Base-by-base conservation (phyloP, 345 rosid species). In the Eucalyptus sp. region DNA sequence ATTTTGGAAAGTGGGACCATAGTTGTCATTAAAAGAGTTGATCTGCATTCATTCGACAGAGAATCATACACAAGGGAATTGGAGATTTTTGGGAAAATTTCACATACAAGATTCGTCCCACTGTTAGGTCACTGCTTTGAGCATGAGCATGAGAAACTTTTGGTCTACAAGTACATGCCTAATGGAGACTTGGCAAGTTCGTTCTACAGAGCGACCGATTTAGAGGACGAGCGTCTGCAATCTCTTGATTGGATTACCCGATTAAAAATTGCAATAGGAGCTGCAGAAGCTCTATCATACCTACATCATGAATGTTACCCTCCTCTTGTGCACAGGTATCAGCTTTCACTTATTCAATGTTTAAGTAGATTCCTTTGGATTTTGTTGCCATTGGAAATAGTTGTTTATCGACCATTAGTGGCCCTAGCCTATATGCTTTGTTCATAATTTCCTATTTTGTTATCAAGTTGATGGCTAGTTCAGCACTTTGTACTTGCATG, bases 211-310 rank as follows among this genome's bases (percentile, higher is more conserved):
- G 94, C 90, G 87, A 86, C 94, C 3, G 90, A 87, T 86, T 90
- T 94, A n/a, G 95, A 93, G 52, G 98, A 95, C 27, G 92, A 93
- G 81, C 92, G 95, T 76, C 91, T 94, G 87, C 93, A 91, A 88
- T 96, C 99, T 84, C 92, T 97, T 16, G 99, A 98, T 88, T 98
- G 99, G 99, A 98, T 98, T 87, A 97, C 99, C 11, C 94, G 99
- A 89, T 90, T 95, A 92, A 98, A 98, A 91, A 96, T 98, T 52
- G 98, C 98, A 27, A 92, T 93, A 20, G 99, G 98, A 89, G 96
- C 95, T 88, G 99, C 99, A 10, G 99, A 97, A 93, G 98, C 95
- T 64, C 95, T 98, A 79, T 91, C 94, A 51, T 95, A 94, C 91
- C 95, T 98, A 48, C 99, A 98, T 89, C 99, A 98, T 88, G 99